Conservation (phyloP, 202 grass and related monocot species). For the Alloteropsis angusta region DNA sequence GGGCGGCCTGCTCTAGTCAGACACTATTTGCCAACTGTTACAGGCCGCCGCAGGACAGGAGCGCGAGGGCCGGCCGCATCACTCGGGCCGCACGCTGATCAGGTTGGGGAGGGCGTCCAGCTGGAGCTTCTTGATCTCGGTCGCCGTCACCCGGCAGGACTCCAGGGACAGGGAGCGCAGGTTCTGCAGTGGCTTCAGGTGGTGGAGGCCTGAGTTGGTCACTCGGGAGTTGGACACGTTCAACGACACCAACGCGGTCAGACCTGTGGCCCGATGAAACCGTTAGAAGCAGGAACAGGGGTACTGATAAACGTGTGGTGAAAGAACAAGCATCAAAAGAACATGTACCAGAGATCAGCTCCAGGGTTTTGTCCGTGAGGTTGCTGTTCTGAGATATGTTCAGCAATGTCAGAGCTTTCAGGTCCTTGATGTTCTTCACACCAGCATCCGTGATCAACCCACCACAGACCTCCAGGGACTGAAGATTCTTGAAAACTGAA, state of each 20-base stretch:
- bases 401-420: constrained; percentile 58
- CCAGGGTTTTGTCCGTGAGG: constrained; percentile 77
- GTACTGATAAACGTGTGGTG: neutral
- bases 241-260: constrained; percentile 67
- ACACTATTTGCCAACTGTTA: constrained; percentile 11
- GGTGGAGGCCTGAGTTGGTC: constrained; percentile 63
- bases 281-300: neutral
- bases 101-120: constrained; percentile 68
- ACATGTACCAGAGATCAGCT: constrained; percentile 63
- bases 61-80: neutral
- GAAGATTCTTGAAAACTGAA: constrained; percentile 90
- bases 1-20: neutral
- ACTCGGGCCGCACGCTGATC: constrained; percentile 61
- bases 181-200: constrained; percentile 70
- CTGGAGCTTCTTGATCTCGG: constrained; percentile 75
- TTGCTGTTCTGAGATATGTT: constrained; percentile 84
- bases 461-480: constrained; percentile 78
- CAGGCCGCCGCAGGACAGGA: neutral
- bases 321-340: neutral
- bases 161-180: constrained; percentile 69
- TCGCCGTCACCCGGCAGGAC: constrained; percentile 79
- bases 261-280: constrained; percentile 32
- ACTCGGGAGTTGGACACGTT: constrained; percentile 79
- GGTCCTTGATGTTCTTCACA: constrained; percentile 97
- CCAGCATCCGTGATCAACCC: constrained; percentile 68